Percentiles rank a stretch among this genome's conserved stretches.
phyloP scores from a whole-genome alignment of 495 filamentous ascomycete species.

The Penicillium macrosclerotiorum region DNA sequence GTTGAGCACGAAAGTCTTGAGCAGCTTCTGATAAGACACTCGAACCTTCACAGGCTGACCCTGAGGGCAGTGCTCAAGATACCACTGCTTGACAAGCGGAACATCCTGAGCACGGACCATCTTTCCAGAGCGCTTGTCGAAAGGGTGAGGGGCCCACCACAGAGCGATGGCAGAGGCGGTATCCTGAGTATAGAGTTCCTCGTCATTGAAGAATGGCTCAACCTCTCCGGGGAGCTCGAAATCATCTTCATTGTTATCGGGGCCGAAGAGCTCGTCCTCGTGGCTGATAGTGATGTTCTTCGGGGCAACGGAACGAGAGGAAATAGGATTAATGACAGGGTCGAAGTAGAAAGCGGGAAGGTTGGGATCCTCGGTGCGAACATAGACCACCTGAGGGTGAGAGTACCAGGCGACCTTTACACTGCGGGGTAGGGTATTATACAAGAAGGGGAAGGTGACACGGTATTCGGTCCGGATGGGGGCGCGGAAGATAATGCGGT shows the following conservation, averaged over 20 bases:
- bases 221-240: slow-evolving; percentile 80
- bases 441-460: slow-evolving; percentile 90
- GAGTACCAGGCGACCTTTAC: slow-evolving; percentile 94
- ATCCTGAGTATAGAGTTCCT: slow-evolving; percentile 86
- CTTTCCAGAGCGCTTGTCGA: slow-evolving; percentile 92
- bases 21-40: slow-evolving; percentile 98
- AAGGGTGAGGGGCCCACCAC: slow-evolving; percentile 98
- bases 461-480: slow-evolving; percentile 96
- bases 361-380: slow-evolving; percentile 80
- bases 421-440: slow-evolving; percentile 93
- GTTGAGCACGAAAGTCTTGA: slow-evolving; percentile 96
- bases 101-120: slow-evolving; percentile 98
- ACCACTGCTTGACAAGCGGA: slow-evolving; percentile 97
- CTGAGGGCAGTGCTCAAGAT: slow-evolving; percentile 89
- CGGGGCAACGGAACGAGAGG: slow-evolving; percentile 87
- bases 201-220: slow-evolving; percentile 85
- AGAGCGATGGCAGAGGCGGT: slow-evolving; percentile 90
- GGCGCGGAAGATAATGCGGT: slow-evolving; percentile 96
- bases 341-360: slow-evolving; percentile 98
- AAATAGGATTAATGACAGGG: slow-evolving; percentile 95
- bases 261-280: slow-evolving; percentile 92
- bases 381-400: slow-evolving; percentile 89
- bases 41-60: slow-evolving; percentile 95
- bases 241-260: slow-evolving; percentile 82
- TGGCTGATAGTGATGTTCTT: slow-evolving; percentile 92